A percentile compares a stretch with the other conserved stretches of the same genome.
Evolutionary conservation across 108 stramenopile genomes (phyloP).

Genomic region (Cyclotella baltica): DNA sequence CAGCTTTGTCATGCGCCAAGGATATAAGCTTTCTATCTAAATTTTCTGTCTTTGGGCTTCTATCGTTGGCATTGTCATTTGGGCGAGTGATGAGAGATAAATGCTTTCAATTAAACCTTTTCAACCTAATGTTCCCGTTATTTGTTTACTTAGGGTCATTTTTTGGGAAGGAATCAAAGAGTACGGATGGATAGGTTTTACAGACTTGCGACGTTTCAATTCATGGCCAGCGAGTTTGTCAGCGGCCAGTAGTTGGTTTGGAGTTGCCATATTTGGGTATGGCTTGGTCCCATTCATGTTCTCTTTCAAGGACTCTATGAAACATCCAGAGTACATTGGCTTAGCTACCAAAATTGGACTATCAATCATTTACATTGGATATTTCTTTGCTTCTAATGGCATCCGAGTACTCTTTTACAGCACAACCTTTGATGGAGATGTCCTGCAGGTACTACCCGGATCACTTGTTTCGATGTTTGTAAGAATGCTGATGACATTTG

Average conservation of each 20-base stretch:
- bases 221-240: constrained; percentile 50
- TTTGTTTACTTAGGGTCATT: constrained; percentile 26
- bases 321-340: constrained; percentile 54
- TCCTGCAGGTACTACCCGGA: constrained; percentile 70
- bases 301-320: constrained; percentile 74
- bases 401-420: constrained; percentile 56
- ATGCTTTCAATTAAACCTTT: too few relatives aligned
- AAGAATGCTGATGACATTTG: constrained; percentile 72
- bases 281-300: constrained; percentile 67
- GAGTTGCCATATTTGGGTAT: constrained; percentile 64
- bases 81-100: neutral
- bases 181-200: constrained; percentile 32
- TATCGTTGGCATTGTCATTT: constrained; percentile 61
- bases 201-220: constrained; percentile 9
- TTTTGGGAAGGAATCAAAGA: constrained; percentile 24
- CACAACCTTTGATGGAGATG: constrained; percentile 74
- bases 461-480: constrained; percentile 53
- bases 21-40: constrained; percentile 69
- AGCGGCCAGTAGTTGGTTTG: constrained; percentile 77
- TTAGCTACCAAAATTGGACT: constrained; percentile 58
- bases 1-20: constrained; percentile 66
- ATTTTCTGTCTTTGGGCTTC: constrained; percentile 58
- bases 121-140: too few relatives aligned
- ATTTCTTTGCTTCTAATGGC: constrained; percentile 65
- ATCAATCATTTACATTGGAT: constrained; percentile 57